Conservation (phyloP, 1,139 yeast genomes). For the Lodderomyces elongisporus region DNA sequence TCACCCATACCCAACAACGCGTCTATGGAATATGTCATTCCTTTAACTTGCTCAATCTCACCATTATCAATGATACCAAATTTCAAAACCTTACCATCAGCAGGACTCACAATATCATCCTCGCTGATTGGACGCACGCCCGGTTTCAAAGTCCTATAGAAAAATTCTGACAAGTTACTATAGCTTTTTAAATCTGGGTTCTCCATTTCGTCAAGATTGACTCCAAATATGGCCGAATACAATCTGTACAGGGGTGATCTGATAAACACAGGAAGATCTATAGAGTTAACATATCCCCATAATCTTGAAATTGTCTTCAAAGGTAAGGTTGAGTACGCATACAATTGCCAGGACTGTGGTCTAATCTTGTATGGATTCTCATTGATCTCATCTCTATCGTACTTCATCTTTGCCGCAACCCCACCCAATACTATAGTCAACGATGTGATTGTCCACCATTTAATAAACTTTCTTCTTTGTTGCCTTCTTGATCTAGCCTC, state of each 20-base stretch:
- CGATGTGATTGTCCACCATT: slow-evolving; percentile 69
- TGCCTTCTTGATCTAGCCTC: slow-evolving; percentile 42
- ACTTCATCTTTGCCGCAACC: slow-evolving; percentile 50
- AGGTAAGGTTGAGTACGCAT: slow-evolving; percentile 86
- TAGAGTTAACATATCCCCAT: slow-evolving; percentile 89
- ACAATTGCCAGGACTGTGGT: slow-evolving; percentile 81
- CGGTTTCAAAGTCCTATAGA: slow-evolving; percentile 76
- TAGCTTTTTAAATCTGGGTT: slow-evolving; percentile 74
- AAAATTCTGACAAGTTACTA: slow-evolving; percentile 82
- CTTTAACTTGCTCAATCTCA: slow-evolving; percentile 94
- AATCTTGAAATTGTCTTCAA: slow-evolving; percentile 84
- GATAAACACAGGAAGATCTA: slow-evolving; percentile 83
- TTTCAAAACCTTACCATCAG: slow-evolving; percentile 88
- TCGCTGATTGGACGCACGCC: slow-evolving; percentile 76
- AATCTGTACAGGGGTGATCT: slow-evolving; percentile 77
- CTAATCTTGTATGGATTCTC: slow-evolving; percentile 44
- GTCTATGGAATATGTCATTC: slow-evolving; percentile 86
- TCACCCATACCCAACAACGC: slow-evolving; percentile 68
- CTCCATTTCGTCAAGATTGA: slow-evolving; percentile 80
- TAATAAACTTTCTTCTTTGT: slow-evolving; percentile 48
- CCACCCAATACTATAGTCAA: slow-evolving; percentile 62
- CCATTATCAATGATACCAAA: slow-evolving; percentile 81
- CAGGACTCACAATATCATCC: slow-evolving; percentile 75
- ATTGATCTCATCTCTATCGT: slow-evolving; percentile 33
- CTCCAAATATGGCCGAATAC: slow-evolving; percentile 81